Evolutionary conservation across 352 stramenopile species (phyloP), one percentile per base, ranked within the genome.

Genomic region (Pythium utonaiense): DNA sequence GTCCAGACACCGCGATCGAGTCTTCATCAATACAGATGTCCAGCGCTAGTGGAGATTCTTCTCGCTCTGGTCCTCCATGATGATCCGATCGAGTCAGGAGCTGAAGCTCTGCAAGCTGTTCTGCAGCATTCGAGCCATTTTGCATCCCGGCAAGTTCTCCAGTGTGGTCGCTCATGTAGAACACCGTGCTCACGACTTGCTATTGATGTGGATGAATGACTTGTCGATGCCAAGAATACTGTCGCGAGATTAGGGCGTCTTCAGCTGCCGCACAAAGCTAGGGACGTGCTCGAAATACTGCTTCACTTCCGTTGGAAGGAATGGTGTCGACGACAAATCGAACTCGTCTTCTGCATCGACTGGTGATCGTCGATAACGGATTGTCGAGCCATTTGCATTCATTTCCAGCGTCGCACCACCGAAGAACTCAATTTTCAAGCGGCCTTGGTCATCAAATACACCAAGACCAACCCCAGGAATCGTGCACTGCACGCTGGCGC

Each of bases 391-490:
- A 60, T 60, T 83, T 7, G 70, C 67, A 28, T 71, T 70, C 48
- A 90, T 45, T 16, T 67, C 70, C 28, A 90, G 53, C 6, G 66
- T 64, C 1, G 78, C 58, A 4, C 70, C 71, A 61, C 86, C 76
- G 19, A 79, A 53, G 36, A 78, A 88, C 30, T 65, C 60, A 38
- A 90, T 75, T 21, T 40, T 41, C 19, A 90, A 67, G 14, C 74
- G 63, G 31, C 78, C 74, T 36, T 57, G 68, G 6, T 36, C 16
- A 28, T 76, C 67, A 31, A 90, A 76, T 13, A 38, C 59, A 24
- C 78, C 78, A 27, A 60, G 40, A 3, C 80, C 78, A 14, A 90
- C 57, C 14, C 80, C 78, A 47, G 65, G 47, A 58, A 89, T 65
- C 21, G 28, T 48, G 57, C 63, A 67, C 24, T n/a, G 33, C 17